Conservation (phyloP, 345 rosid species). For the Erucastrum elatum region DNA sequence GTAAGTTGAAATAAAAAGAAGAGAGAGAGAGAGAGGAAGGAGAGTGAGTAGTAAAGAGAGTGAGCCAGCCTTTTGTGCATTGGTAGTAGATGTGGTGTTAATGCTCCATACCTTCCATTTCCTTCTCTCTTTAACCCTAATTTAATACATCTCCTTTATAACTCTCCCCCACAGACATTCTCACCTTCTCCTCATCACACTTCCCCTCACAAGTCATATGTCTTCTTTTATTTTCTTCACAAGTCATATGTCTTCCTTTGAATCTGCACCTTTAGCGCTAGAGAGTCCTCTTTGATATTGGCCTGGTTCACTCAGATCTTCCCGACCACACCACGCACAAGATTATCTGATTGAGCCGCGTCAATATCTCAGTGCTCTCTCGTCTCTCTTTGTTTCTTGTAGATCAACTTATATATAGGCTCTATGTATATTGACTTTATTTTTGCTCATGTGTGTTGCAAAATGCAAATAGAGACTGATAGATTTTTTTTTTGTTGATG, state of each 20-base stretch:
- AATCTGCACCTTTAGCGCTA: conserved; percentile 23
- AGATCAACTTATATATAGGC: not conserved
- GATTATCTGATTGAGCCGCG: conserved; percentile 90
- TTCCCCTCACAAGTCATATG: conserved; percentile 26
- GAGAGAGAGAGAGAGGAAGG: conserved; percentile 8
- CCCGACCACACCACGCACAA: not conserved
- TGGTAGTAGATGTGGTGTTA: conserved; percentile 75
- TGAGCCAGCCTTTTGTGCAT: conserved; percentile 63
- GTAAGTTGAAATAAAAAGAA: conserved; percentile 2
- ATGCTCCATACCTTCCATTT: conserved; percentile 57
- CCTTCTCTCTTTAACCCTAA: conserved; percentile 34
- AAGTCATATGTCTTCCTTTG: not conserved
- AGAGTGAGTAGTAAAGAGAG: conserved; percentile 50
- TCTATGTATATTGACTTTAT: not conserved
- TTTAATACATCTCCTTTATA: conserved; percentile 43
- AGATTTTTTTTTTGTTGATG: not conserved
- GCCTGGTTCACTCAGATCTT: conserved; percentile 92
- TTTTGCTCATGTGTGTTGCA: not conserved
- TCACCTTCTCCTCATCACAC: conserved; percentile 46
- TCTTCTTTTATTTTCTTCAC: not conserved
- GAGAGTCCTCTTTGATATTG: conserved; percentile 71
- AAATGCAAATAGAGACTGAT: not conserved
- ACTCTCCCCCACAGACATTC: conserved; percentile 50
- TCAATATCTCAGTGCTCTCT: conserved; percentile 87
- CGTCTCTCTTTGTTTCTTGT: conserved; percentile 33